Percentiles rank a stretch among this genome's conserved stretches.
phyloP scores from a whole-genome alignment of 805 yeast species.

The Kuraishia molischiana region DNA sequence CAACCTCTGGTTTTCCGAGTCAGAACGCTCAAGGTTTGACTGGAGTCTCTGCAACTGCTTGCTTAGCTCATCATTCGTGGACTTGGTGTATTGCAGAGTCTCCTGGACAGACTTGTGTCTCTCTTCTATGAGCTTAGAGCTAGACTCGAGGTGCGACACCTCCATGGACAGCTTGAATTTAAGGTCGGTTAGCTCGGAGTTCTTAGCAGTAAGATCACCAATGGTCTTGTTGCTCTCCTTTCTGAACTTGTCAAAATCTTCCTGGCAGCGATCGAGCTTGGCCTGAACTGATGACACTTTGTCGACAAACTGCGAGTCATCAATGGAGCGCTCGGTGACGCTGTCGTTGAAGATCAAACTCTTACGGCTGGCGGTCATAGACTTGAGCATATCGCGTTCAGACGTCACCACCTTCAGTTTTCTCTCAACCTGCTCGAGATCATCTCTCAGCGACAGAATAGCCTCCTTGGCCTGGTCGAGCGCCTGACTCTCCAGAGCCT shows the following conservation, averaged over 20 bases:
- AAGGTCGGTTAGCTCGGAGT: conserved; percentile 26
- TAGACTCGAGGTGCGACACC: conserved; percentile 44
- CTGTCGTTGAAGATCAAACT: neutral
- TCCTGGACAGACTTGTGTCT: conserved; percentile 32
- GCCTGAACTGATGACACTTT: conserved; percentile 4
- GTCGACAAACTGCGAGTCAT: conserved; percentile 13
- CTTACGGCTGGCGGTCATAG: neutral
- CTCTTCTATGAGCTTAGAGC: conserved; percentile 43
- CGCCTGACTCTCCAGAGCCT: conserved; percentile 34
- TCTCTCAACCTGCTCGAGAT: conserved; percentile 38
- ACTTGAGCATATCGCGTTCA: conserved; percentile 57
- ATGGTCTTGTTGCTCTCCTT: conserved; percentile 32
- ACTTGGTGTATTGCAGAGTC: conserved; percentile 26
- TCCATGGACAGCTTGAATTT: conserved; percentile 38
- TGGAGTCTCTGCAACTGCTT: conserved; percentile 29
- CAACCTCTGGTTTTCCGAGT: conserved; percentile 32
- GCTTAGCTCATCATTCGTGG: conserved; percentile 36
- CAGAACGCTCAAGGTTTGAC: conserved; percentile 34
- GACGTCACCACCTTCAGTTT: conserved; percentile 44
- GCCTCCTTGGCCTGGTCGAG: conserved; percentile 62
- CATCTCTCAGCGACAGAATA: conserved; percentile 50
- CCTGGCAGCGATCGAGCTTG: conserved; percentile 9
- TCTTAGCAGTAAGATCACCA: conserved; percentile 37
- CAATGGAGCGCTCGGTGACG: neutral
- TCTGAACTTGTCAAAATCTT: conserved; percentile 28